A percentile compares a stretch with the other conserved stretches of the same genome.
phyloP scores from a whole-genome alignment of 108 stramenopile species.

The Nitzschia palea region DNA sequence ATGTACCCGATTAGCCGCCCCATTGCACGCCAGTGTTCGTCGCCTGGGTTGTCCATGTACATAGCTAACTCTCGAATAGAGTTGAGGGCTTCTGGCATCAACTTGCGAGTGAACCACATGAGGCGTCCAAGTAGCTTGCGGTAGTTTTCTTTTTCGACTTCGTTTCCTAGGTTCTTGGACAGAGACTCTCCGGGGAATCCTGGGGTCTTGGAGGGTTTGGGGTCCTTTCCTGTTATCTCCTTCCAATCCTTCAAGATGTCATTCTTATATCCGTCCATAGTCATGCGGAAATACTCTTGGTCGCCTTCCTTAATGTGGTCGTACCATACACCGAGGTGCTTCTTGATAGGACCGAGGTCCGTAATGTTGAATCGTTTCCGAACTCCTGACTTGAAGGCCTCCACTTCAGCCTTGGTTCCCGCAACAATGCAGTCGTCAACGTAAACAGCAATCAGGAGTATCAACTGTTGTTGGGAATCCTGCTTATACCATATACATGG shows the following conservation, averaged over 20 bases:
- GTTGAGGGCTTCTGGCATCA: not conserved
- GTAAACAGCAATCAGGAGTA: no score
- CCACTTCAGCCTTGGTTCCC: not conserved
- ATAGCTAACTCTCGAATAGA: conserved; percentile 4
- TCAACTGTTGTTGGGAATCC: no score
- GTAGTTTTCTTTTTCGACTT: not conserved
- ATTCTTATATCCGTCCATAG: not conserved
- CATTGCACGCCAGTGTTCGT: conserved; percentile 4
- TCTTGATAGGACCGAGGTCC: conserved; percentile 19
- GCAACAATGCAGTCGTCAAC: conserved; percentile 24
- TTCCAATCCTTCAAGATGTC: not conserved
- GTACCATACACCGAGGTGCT: conserved; percentile 28
- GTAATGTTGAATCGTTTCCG: conserved; percentile 10
- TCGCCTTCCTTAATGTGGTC: not conserved
- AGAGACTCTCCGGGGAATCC: conserved; percentile 7
- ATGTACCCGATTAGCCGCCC: conserved; percentile 1
- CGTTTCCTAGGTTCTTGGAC: not conserved
- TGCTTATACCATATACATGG: no score
- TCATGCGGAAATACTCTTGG: not conserved
- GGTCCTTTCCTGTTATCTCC: not conserved
- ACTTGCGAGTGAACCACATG: conserved; percentile 3
- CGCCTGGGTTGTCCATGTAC: conserved; percentile 10
- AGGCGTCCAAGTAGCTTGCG: not conserved
- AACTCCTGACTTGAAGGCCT: conserved; percentile 14
- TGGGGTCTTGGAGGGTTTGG: not conserved